phyloP scores from a whole-genome alignment of 2,329 filamentous ascomycete species.

The Clonostachys solani region DNA sequence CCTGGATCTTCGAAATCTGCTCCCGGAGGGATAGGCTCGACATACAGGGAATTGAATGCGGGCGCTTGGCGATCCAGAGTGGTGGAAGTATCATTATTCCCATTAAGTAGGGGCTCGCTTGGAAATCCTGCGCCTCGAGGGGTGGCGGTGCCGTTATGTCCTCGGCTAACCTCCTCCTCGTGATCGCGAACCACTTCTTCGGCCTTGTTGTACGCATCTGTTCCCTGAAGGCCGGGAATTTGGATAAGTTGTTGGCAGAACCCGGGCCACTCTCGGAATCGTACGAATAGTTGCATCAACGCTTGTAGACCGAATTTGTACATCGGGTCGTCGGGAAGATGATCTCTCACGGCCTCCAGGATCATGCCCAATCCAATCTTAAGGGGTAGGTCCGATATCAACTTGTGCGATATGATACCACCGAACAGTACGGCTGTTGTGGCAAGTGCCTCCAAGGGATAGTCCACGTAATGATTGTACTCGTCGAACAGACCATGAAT shows the following conservation, averaged over 20 bases:
- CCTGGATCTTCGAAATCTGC: conserved; percentile 76
- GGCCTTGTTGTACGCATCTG: conserved; percentile 78
- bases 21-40: conserved; percentile 62
- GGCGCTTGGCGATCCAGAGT: conserved; percentile 56
- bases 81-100: conserved; percentile 60
- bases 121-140: conserved; percentile 27
- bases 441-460: conserved; percentile 91
- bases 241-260: conserved; percentile 84
- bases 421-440: conserved; percentile 96
- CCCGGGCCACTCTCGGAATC: conserved; percentile 90
- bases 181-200: conserved; percentile 73
- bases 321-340: conserved; percentile 81
- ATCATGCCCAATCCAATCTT: conserved; percentile 98
- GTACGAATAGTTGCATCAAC: conserved; percentile 78
- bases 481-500: conserved; percentile 97
- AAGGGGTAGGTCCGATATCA: conserved; percentile 84
- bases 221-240: conserved; percentile 77
- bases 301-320: conserved; percentile 98
- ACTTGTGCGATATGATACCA: conserved; percentile 89
- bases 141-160: conserved; percentile 45
- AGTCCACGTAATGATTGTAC: conserved; percentile 91
- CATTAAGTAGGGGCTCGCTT: conserved; percentile 61
- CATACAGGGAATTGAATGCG: conserved; percentile 74
- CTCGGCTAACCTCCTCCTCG: conserved; percentile 54
- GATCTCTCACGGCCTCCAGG: conserved; percentile 88